Base-by-base conservation (phyloP, 208 protist species). In the Acanthamoeba sp. region DNA sequence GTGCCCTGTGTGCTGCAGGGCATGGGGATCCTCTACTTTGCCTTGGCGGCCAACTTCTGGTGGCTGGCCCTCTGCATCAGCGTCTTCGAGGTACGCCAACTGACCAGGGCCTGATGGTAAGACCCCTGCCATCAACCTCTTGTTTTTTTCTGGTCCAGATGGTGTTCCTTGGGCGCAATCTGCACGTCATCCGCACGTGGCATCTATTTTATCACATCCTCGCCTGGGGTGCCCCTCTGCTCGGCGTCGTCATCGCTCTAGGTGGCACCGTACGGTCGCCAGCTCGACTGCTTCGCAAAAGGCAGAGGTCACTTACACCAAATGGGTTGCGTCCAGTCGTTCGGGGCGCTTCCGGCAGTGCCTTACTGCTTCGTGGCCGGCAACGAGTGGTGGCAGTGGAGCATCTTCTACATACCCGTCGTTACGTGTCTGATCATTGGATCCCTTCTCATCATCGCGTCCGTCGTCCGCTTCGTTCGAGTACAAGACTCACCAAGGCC, bases 51-150 rank as follows among this genome's bases (percentile, higher is more conserved):
- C 52, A 73, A 52, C 57, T 91, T 91, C 55, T 91, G 85, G 85
- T 91, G 85, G 85, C 59, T 91, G 18, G 48, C 85, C n/a, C 52
- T 91, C n/a, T 66, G 59, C 38, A 52, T 91, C 85, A 91, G 24
- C 55, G 40, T 91, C 12, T 91, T 91, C 34, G 85, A 91, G 85
- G 62, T 91, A 59, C 32, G 36, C 42, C 0, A 4, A 18, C n/a
- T 18, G 14, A 76, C 32, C 64, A 12, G 32, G 64, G 6, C 42
- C 42, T 50, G 12, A 9, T 71, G 64, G n/a, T 14, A 4, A n/a
- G 12, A 10, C 7, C 59, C 22, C 12, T 27, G 1, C 59, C 10
- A 0, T 36, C 27, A 7, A 9, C 6, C n/a, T 69, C 32, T 1
- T 62, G 16, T 4, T 29, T 14, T n/a, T 12, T 45, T 52, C 2